Evolutionary conservation across 495 filamentous ascomycete genomes (phyloP).

Genomic region (Neurospora sp.): DNA sequence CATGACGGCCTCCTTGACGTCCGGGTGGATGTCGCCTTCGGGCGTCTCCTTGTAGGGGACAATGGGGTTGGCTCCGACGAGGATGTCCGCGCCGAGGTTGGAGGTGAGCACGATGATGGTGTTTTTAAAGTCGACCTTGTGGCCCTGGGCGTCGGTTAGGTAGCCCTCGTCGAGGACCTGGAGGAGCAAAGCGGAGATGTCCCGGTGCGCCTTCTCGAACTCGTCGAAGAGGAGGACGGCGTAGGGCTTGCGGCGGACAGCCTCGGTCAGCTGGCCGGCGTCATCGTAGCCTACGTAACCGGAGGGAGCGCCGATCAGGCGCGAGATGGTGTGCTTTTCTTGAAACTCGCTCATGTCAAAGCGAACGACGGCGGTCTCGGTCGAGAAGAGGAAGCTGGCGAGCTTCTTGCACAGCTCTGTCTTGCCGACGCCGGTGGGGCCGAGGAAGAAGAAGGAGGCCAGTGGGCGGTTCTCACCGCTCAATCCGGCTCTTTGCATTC

Average conservation of each 20-base stretch:
- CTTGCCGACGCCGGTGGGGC: conserved; percentile 93
- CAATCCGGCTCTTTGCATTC: conserved; percentile 87
- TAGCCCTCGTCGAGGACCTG: conserved; percentile 96
- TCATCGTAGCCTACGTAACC: conserved; percentile 97
- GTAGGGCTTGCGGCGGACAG: conserved; percentile 89
- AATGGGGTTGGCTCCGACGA: conserved; percentile 48
- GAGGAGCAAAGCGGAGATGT: conserved; percentile 87
- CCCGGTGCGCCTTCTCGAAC: conserved; percentile 93
- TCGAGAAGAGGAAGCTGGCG: conserved; percentile 85
- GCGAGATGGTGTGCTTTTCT: conserved; percentile 90
- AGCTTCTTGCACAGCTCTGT: conserved; percentile 97
- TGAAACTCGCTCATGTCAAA: conserved; percentile 99
- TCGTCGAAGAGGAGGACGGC: conserved; percentile 93
- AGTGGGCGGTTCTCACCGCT: conserved; percentile 84
- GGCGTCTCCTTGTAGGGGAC: conserved; percentile 47
- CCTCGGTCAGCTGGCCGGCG: conserved; percentile 91
- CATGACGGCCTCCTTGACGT: conserved; percentile 70
- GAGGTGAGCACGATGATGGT: conserved; percentile 94
- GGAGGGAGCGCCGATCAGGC: conserved; percentile 84
- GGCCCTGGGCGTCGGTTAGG: conserved; percentile 88
- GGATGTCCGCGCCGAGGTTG: conserved; percentile 74
- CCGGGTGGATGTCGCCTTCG: conserved; percentile 52
- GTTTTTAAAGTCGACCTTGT: conserved; percentile 92
- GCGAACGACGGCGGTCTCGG: conserved; percentile 70
- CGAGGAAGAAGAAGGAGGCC: conserved; percentile 95